Evolutionary conservation across 179 eudicot species (phyloP).

Genomic region (Gypsophila paniculata): DNA sequence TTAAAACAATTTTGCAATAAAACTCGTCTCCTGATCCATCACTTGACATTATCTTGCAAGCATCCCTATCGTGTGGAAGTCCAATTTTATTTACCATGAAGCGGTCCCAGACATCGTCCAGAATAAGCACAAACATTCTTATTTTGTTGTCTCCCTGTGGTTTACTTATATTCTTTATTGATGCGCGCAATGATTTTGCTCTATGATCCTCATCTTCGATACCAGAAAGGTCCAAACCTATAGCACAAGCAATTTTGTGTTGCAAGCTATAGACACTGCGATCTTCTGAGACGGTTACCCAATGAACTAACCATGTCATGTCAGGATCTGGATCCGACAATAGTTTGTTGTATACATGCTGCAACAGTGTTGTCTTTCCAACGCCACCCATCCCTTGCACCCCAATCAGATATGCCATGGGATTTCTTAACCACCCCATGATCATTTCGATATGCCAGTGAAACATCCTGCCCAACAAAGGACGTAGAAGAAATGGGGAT

Average conservation of each 20-base stretch:
- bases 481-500: background rate
- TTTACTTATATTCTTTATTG: background rate
- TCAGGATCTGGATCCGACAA: conserved; percentile 2
- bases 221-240: conserved; percentile 3
- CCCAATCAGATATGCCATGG: background rate
- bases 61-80: background rate
- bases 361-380: conserved; percentile 12
- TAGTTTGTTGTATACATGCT: conserved; percentile 1
- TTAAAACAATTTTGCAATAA: conserved; percentile 5
- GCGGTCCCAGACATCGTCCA: conserved; percentile 5
- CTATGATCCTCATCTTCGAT: conserved; percentile 2
- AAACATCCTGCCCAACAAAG: background rate
- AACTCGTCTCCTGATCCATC: background rate
- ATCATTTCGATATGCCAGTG: background rate
- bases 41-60: background rate
- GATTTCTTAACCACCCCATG: background rate
- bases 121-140: background rate
- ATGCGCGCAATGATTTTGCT: background rate
- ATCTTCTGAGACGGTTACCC: conserved; percentile 12
- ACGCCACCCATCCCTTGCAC: conserved; percentile 13
- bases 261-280: conserved; percentile 5
- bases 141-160: background rate
- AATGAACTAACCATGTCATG: background rate
- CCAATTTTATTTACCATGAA: background rate
- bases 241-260: conserved; percentile 1